Conservation (phyloP, 2,329 filamentous ascomycete species). For the Pseudogymnoascus sp. region DNA sequence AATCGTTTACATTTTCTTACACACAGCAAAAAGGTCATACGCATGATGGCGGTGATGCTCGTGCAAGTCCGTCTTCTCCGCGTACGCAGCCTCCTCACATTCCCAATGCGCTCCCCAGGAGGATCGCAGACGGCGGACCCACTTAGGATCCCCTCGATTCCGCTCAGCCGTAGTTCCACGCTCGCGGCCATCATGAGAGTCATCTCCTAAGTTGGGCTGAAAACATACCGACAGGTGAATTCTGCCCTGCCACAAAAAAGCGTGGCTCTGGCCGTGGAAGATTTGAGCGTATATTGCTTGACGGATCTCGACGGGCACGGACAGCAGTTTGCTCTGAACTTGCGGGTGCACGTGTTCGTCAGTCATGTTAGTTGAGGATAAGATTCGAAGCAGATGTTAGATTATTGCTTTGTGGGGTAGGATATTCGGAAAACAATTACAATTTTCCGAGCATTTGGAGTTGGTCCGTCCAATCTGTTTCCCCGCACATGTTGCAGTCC, state of each 20-base stretch:
- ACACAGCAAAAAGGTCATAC: neutral
- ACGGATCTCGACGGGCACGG: neutral
- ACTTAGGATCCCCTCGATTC: neutral
- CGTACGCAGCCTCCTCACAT: neutral
- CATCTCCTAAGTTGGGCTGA: neutral
- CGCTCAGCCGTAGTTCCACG: neutral
- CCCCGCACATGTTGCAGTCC: neutral
- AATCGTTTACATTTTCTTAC: neutral
- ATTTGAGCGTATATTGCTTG: neutral
- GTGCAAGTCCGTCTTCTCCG: neutral
- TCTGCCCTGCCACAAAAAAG: neutral
- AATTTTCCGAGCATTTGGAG: neutral
- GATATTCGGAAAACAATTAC: neutral
- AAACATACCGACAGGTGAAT: neutral
- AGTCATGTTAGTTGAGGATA: neutral
- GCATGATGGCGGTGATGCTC: neutral
- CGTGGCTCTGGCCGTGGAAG: neutral
- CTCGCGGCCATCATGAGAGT: neutral
- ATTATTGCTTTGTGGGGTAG: neutral
- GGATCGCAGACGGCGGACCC: neutral
- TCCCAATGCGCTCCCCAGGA: neutral
- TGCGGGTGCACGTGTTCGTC: neutral
- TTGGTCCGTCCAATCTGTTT: neutral
- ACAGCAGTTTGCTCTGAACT: neutral
- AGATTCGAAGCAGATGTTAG: neutral